Conservation (phyloP, 2,329 filamentous ascomycete genomes). For the Hortaea werneckii region DNA sequence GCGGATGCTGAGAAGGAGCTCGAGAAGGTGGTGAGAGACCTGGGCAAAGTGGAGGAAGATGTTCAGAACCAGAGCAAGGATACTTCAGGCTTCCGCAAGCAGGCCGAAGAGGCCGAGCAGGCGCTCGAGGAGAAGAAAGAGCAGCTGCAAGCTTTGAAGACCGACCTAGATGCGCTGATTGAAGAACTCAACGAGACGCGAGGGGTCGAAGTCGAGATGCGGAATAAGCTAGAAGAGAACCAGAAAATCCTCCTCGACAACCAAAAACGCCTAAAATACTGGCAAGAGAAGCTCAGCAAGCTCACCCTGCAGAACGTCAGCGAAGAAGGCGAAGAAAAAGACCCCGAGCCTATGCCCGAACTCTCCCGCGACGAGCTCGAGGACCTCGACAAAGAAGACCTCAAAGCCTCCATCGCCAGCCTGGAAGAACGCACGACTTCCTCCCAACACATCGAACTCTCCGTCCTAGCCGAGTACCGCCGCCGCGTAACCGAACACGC, state of each 20-base stretch:
- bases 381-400: conserved; percentile 51
- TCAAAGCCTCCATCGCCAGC: conserved; percentile 55
- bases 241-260: conserved; percentile 82
- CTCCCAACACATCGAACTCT: conserved; percentile 79
- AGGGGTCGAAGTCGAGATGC: conserved; percentile 92
- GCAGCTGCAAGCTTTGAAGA: conserved; percentile 68
- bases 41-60: conserved; percentile 69
- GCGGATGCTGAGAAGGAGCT: conserved; percentile 72
- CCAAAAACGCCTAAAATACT: conserved; percentile 72
- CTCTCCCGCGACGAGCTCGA: conserved; percentile 64
- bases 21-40: conserved; percentile 58
- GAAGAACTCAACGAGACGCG: conserved; percentile 79
- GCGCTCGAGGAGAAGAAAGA: conserved; percentile 68
- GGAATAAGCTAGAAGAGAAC: conserved; percentile 93
- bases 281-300: conserved; percentile 82
- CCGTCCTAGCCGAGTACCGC: conserved; percentile 80
- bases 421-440: conserved; percentile 57
- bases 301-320: conserved; percentile 68
- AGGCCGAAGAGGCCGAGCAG: conserved; percentile 71
- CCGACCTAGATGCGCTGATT: conserved; percentile 76
- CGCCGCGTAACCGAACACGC: conserved; percentile 75
- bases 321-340: conserved; percentile 46
- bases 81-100: conserved; percentile 60
- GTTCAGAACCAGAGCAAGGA: conserved; percentile 66
- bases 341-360: conserved; percentile 55